Evolutionary conservation across 2,329 filamentous ascomycete genomes (phyloP).

Genomic region (Diaporthe vaccinii): DNA sequence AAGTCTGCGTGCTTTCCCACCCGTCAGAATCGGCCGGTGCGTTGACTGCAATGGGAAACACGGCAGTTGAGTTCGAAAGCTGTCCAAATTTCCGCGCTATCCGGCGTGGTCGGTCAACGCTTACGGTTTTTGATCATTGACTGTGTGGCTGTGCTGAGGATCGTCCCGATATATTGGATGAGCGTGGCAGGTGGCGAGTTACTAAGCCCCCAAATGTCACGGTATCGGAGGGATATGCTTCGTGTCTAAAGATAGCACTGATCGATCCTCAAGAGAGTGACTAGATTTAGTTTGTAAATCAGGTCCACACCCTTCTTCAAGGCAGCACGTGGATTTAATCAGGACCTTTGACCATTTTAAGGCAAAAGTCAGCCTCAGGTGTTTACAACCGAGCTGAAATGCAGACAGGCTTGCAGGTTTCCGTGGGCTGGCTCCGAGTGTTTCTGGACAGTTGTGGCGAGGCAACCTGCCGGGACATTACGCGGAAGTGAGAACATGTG

Average conservation of each 20-base stretch:
- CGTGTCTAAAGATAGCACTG: conserved; percentile 14
- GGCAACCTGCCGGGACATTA: no score
- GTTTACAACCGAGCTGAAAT: not conserved
- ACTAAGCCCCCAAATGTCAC: not conserved
- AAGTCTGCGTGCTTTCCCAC: not conserved
- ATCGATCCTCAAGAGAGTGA: not conserved
- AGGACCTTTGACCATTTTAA: no score
- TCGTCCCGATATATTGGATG: conserved; percentile 6
- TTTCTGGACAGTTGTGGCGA: no score
- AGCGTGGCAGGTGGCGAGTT: not conserved
- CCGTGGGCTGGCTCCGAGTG: no score
- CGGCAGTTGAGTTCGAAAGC: not conserved
- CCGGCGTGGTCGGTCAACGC: conserved; percentile 5
- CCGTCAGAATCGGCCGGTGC: not conserved
- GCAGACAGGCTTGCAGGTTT: no score
- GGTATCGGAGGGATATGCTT: not conserved
- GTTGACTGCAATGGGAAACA: not conserved
- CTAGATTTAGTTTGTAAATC: no score
- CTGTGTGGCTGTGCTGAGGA: conserved; percentile 7
- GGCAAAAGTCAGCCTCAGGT: no score
- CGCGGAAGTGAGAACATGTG: no score
- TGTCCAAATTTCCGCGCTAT: not conserved
- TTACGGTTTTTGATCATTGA: not conserved
- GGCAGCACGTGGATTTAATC: no score
- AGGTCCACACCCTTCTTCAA: no score